Conservation (phyloP, 371 early-diverging fungal genomes). For the Mucor ambiguus region DNA sequence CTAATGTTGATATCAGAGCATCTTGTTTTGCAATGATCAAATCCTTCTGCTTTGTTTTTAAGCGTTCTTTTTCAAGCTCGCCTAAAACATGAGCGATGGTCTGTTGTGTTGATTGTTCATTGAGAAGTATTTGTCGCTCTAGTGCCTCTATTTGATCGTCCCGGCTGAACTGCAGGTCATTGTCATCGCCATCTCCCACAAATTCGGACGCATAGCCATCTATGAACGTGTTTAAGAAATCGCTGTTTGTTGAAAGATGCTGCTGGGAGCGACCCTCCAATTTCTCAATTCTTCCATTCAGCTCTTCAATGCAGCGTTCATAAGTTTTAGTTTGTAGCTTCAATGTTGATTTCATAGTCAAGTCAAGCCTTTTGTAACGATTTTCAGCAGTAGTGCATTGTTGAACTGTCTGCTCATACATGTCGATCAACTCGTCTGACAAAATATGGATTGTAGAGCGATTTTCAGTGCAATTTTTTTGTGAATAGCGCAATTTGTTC, state of each 20-base stretch:
- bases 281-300: neutral
- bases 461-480: neutral
- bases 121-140: neutral
- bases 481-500: neutral
- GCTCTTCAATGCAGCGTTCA: neutral
- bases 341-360: neutral
- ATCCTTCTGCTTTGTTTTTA: constrained; percentile 20
- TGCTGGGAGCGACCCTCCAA: neutral
- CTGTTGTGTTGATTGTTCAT: constrained; percentile 21
- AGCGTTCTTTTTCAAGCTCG: constrained; percentile 33
- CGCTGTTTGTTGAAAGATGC: neutral
- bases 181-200: neutral
- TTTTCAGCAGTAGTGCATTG: constrained; percentile 7
- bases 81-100: constrained; percentile 31
- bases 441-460: neutral
- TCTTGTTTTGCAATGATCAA: constrained; percentile 40
- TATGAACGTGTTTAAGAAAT: neutral
- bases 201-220: neutral
- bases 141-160: neutral
- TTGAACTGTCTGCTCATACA: neutral
- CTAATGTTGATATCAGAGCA: constrained; percentile 31
- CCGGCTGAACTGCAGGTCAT: neutral
- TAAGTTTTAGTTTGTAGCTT: neutral
- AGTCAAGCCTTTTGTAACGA: neutral
- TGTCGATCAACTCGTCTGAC: neutral